Percentiles rank a stretch among this genome's conserved stretches.
Conservation (phyloP, 805 yeast species). For the Yamadazyma paraphyllophila region DNA sequence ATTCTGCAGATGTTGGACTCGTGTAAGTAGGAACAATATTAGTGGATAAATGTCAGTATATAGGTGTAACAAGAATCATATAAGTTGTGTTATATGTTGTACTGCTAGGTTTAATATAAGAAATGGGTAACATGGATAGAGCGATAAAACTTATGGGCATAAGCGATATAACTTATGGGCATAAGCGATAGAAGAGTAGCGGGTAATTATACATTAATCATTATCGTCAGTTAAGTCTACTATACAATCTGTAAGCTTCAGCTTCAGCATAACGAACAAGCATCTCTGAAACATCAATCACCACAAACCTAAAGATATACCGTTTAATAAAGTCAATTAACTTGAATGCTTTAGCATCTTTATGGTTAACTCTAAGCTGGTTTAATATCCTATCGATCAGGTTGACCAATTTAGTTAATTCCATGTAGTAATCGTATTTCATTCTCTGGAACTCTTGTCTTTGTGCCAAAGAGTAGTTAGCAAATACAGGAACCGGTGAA, state of each 20-base stretch:
- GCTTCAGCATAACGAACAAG: slow-evolving; percentile 29
- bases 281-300: slow-evolving; percentile 38
- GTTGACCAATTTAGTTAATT: slow-evolving; percentile 19
- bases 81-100: too few relatives aligned
- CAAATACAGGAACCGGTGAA: slow-evolving; percentile 8
- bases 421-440: slow-evolving; percentile 36
- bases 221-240: slow-evolving; percentile 6
- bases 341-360: slow-evolving; percentile 19
- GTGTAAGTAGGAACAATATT: slow-evolving; percentile 52
- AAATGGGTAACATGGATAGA: too few relatives aligned
- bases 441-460: slow-evolving; percentile 28
- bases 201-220: slow-evolving; percentile 5
- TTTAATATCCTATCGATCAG: slow-evolving; percentile 9
- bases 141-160: too few relatives aligned
- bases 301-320: slow-evolving; percentile 33
- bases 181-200: not conserved
- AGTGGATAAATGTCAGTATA: too few relatives aligned
- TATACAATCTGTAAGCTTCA: slow-evolving; percentile 17
- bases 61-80: not conserved
- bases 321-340: slow-evolving; percentile 37
- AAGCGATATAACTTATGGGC: too few relatives aligned
- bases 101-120: not conserved
- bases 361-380: slow-evolving; percentile 5
- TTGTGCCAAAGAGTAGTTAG: slow-evolving; percentile 16
- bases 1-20: slow-evolving; percentile 88